Base-by-base conservation (phyloP, 1,139 yeast genomes). In the Hanseniaspora gamundiae region DNA sequence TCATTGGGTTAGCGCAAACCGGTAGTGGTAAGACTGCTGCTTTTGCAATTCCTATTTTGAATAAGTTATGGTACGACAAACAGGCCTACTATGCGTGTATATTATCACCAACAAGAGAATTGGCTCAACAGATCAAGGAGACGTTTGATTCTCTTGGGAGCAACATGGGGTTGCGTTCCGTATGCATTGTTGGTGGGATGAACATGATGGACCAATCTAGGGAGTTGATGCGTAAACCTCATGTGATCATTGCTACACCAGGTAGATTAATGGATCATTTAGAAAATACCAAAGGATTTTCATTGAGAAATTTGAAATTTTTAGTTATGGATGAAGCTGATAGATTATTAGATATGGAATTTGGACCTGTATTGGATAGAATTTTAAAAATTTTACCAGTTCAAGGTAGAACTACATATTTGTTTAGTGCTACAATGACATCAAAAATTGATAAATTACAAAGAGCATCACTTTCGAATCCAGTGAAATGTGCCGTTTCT, bases 321-420 rank as follows among this genome's bases (percentile, higher is more conserved):
- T 71, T 91, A 48, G 94, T 91, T 7, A 81, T 91, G 85, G 98
- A 91, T 64, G 98, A 91, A 68, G 97, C 97, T 21, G 99, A 91
- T 64, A 73, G 98, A 60, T 71, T 93, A 53, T 70, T 91, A 56
- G 98, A 91, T 67, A 78, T 91, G 85, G 98, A 93, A 61, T 91
- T 93, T 57, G 96, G 95, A 13, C 95, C 95, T 35, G 95, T 91
- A 19, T 70, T 91, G 52, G 95, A 87, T 57, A 81, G 83, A 59
- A 84, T 91, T 50, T 69, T 91, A 49, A 81, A 79, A 51, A 76
- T 85, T 43, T 83, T 91, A 40, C 98, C 98, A n/a, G 67, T 73
- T 38, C 58, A 60, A 45, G 62, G 59, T n/a, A 73, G 98, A 61
- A 80, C 80, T 24, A 91, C 98, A 0, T 87, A 82, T 56, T 66